Conservation (phyloP, 2,329 filamentous ascomycete genomes). For the Fusarium vanettenii region DNA sequence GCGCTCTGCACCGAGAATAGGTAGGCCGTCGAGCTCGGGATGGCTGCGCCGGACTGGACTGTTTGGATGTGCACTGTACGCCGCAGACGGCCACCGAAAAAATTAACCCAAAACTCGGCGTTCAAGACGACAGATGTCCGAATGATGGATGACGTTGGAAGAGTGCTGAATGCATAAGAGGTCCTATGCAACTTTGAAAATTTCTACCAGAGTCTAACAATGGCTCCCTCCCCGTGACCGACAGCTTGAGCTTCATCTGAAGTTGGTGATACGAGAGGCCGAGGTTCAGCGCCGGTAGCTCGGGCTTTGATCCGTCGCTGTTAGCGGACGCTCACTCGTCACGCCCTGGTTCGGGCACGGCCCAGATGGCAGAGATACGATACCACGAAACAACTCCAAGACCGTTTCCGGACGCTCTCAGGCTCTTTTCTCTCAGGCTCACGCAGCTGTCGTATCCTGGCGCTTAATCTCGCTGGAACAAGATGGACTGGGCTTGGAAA, state of each 20-base stretch:
- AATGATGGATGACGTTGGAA: constrained; percentile 29
- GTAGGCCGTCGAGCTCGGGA: constrained; percentile 9
- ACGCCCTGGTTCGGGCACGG: neutral
- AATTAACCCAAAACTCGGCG: constrained; percentile 22
- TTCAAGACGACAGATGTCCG: constrained; percentile 17
- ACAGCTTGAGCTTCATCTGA: constrained; percentile 15
- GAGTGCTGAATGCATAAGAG: constrained; percentile 26
- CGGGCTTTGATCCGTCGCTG: constrained; percentile 15
- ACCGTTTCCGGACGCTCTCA: constrained; percentile 31
- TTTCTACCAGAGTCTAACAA: neutral
- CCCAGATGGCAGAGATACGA: constrained; percentile 13
- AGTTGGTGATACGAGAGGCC: constrained; percentile 34
- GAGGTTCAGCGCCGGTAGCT: constrained; percentile 27
- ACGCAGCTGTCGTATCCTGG: constrained; percentile 24
- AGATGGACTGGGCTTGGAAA: constrained; percentile 33
- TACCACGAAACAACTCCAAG: constrained; percentile 5
- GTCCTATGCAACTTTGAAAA: constrained; percentile 20
- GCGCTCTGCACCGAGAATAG: constrained; percentile 2
- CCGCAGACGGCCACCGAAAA: constrained; percentile 2
- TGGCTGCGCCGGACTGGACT: constrained; percentile 28
- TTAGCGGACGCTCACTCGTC: constrained; percentile 16
- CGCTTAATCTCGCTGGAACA: constrained; percentile 42
- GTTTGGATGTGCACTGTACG: constrained; percentile 27
- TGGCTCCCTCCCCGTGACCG: neutral
- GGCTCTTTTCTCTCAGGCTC: neutral